Evolutionary conservation across 176 grass and related monocot species (phyloP), one percentile per base, ranked within the genome.

Genomic region (Dactylis glomerata): DNA sequence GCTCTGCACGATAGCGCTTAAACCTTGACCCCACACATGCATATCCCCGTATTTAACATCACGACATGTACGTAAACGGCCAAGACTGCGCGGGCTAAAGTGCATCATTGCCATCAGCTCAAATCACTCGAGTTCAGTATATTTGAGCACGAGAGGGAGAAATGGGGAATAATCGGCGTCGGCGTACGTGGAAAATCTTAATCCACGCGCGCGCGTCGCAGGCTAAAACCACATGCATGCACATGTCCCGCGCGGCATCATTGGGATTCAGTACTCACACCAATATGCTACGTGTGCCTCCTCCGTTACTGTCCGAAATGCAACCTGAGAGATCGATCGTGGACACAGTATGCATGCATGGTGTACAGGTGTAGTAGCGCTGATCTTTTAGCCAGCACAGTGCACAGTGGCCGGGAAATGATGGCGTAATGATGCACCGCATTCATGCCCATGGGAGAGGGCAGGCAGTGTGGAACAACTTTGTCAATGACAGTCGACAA

Each of bases 401-500:
- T 45, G 45, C 62, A 81, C 13, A 20, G 64, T 55, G 63, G 36
- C 8, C 8, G n/a, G 15, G 65, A 54, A 40, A n/a, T 1, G 17
- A 55, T 55, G 17, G 80, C 10, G 9, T 28, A 12, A 68, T 68
- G 15, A 80, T 30, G 67, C 14, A 4, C 0, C 45, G 69, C 76
- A 56, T 58, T 55, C 6, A 64, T 54, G 44, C 23, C 13, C 42
- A 71, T 65, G 69, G 4, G 7, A 28, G 1, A 26, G 46, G 61
- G 47, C 7, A 10, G 61, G 47, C 7, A 10, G 14, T 1, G 0
- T 46, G 19, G 45, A 66, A 73, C 88, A 50, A 82, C 63, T 90
- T 86, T n/a, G 88, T 90, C 73, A 68, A 90, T 85, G 77, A 76
- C 76, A 68, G 37, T 47, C 47, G 82, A 76, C 77, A 68, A 4